A percentile compares a stretch with the other conserved stretches of the same genome.
phyloP scores from a whole-genome alignment of 2,329 filamentous ascomycete genomes.

The Calonectria henricotiae region DNA sequence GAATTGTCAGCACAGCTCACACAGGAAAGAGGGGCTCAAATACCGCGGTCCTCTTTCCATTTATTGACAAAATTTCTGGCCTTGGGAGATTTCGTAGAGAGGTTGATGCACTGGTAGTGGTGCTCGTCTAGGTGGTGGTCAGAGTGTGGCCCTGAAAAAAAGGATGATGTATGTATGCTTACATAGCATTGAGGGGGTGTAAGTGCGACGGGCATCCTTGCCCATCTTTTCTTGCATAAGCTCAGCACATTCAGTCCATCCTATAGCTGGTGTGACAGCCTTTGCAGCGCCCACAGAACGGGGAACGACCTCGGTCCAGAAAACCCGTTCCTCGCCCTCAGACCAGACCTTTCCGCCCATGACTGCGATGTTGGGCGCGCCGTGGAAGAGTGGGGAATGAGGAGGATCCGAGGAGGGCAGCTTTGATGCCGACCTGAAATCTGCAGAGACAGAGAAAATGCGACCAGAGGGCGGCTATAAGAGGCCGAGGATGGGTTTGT shows the following conservation, averaged over 20 bases:
- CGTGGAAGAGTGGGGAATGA: neutral
- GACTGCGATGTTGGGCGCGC: slow-evolving; percentile 29
- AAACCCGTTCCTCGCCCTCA: slow-evolving; percentile 64
- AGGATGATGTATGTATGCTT: neutral
- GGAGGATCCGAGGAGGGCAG: neutral
- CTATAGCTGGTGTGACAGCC: slow-evolving; percentile 42
- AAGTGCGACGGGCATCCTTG: slow-evolving; percentile 57
- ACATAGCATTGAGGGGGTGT: slow-evolving; percentile 61
- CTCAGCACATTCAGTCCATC: slow-evolving; percentile 60
- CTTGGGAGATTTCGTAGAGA: slow-evolving; percentile 58
- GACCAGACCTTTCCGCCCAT: slow-evolving; percentile 72
- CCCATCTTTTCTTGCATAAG: slow-evolving; percentile 61
- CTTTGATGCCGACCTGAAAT: slow-evolving; percentile 4
- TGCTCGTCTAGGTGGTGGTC: slow-evolving; percentile 61
- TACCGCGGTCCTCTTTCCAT: slow-evolving; percentile 48
- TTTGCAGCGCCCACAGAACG: slow-evolving; percentile 57
- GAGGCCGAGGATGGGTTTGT: neutral
- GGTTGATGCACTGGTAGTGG: slow-evolving; percentile 64
- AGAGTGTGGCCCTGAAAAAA: slow-evolving; percentile 25
- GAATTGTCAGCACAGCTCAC: slow-evolving; percentile 25
- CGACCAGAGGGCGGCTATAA: neutral
- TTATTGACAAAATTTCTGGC: slow-evolving; percentile 57
- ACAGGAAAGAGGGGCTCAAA: slow-evolving; percentile 24
- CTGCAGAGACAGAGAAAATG: neutral
- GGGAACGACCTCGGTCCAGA: slow-evolving; percentile 64